phyloP scores from a whole-genome alignment of 768 basidiomycete genomes.

The Coprinellus micaceus region DNA sequence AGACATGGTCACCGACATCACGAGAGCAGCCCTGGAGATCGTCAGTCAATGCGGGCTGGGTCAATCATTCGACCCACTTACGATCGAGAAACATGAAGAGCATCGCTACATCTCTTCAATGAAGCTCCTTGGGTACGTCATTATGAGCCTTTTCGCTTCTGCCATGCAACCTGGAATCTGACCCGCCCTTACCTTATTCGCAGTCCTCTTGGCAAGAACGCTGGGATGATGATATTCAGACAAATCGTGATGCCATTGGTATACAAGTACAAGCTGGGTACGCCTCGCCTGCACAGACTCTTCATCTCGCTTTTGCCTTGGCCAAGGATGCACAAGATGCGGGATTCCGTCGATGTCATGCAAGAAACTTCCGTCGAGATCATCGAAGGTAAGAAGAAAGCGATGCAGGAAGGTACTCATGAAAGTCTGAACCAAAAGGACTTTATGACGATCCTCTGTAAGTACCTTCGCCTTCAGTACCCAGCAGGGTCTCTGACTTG shows the following conservation, averaged over 20 bases:
- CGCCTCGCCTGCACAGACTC: constrained; percentile 26
- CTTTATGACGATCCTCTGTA: constrained; percentile 44
- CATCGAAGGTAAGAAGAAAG: constrained; percentile 32
- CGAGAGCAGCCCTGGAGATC: constrained; percentile 42
- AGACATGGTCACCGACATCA: constrained; percentile 30
- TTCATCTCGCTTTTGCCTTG: constrained; percentile 30
- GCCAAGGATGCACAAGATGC: constrained; percentile 24
- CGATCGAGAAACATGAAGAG: constrained; percentile 18
- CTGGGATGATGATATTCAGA: constrained; percentile 14
- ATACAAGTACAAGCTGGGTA: constrained; percentile 21
- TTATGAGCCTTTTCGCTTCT: background rate
- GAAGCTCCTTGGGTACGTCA: constrained; percentile 27
- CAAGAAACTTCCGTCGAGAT: constrained; percentile 32
- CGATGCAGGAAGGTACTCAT: constrained; percentile 23
- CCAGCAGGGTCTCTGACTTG: background rate
- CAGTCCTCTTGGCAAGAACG: too few species aligned
- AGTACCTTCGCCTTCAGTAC: constrained; percentile 9
- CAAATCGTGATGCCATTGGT: constrained; percentile 20
- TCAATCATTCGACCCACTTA: constrained; percentile 34
- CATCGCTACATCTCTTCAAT: constrained; percentile 28
- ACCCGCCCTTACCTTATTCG: too few species aligned
- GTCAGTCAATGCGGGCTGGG: constrained; percentile 46
- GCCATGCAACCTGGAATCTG: too few species aligned
- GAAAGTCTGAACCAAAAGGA: constrained; percentile 39
- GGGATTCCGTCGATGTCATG: constrained; percentile 32